A percentile compares a stretch with the other conserved stretches of the same genome.
Evolutionary conservation across 768 basidiomycete species (phyloP).

Genomic region (Suillus subaureus): DNA sequence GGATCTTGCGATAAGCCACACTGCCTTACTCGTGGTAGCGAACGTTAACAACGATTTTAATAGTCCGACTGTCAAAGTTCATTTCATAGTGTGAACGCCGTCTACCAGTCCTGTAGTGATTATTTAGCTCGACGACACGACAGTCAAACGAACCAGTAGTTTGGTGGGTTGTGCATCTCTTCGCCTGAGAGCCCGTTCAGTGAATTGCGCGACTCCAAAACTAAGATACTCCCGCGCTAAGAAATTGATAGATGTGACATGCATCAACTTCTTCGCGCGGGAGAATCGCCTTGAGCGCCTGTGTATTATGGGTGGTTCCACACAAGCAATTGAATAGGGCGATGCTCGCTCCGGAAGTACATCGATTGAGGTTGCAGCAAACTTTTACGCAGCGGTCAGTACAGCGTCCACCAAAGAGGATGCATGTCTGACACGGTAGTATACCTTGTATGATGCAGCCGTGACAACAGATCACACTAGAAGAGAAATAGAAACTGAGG

Average conservation of each 20-base stretch:
- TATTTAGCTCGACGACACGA: neutral
- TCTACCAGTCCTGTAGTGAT: conserved; percentile 74
- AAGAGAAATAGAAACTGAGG: neutral
- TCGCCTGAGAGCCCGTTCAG: neutral
- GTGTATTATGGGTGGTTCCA: neutral
- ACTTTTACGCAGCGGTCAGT: neutral
- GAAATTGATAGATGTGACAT: too few species aligned
- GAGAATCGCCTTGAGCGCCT: neutral
- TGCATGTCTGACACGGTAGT: neutral
- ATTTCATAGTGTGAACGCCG: conserved; percentile 89
- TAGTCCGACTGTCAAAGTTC: conserved; percentile 60
- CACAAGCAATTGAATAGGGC: neutral
- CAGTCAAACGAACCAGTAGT: conserved; percentile 71
- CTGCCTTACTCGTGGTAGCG: conserved; percentile 99
- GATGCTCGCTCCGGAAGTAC: neutral
- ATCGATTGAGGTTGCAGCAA: neutral
- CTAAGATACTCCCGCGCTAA: too few species aligned
- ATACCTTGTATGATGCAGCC: neutral
- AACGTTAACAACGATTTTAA: conserved; percentile 78
- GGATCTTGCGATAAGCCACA: conserved; percentile 43
- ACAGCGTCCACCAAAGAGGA: neutral
- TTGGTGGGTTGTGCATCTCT: conserved; percentile 67
- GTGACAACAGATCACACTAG: neutral
- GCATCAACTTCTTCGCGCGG: neutral
- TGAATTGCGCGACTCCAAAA: neutral